These are phyloP conservation scores for Monilinia fructigena DNA, from an alignment of 2,329 filamentous ascomycete genomes.

Conservation along the genomic window DNA sequence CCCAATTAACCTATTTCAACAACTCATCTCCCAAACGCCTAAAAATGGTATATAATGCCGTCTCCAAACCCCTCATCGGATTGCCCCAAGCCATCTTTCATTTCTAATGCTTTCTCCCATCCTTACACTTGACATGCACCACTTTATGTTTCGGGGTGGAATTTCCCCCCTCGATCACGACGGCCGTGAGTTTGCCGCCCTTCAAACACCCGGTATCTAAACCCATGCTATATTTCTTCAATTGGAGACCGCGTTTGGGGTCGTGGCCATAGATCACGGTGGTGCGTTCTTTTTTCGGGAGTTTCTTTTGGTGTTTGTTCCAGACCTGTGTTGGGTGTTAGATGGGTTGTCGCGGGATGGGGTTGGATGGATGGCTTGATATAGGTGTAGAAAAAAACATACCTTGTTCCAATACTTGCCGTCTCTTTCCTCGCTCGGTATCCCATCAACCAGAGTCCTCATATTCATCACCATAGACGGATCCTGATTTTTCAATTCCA, in stretches of 20 bases:
- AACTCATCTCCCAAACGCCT: conserved; percentile 7
- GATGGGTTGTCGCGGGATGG: not conserved
- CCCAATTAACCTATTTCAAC: not conserved
- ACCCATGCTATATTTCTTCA: conserved; percentile 73
- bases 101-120: conserved; percentile 27
- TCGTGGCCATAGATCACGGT: conserved; percentile 90
- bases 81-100: conserved; percentile 1
- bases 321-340: conserved; percentile 46
- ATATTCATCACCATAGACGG: conserved; percentile 89
- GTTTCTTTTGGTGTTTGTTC: conserved; percentile 50
- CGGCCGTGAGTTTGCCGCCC: conserved; percentile 71
- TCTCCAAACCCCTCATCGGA: not conserved
- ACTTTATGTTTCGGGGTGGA: conserved; percentile 38
- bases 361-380: not conserved
- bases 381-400: conserved; percentile 6
- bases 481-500: conserved; percentile 68
- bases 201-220: conserved; percentile 81
- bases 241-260: conserved; percentile 65
- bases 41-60: conserved; percentile 5
- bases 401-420: conserved; percentile 40
- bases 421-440: conserved; percentile 35
- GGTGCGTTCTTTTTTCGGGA: conserved; percentile 45
- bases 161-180: conserved; percentile 65
- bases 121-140: conserved; percentile 38
- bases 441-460: conserved; percentile 54